These are phyloP conservation scores for Hymenoscyphus salicellus DNA, from an alignment of 2,329 filamentous ascomycete genomes.

Conservation along the genomic window DNA sequence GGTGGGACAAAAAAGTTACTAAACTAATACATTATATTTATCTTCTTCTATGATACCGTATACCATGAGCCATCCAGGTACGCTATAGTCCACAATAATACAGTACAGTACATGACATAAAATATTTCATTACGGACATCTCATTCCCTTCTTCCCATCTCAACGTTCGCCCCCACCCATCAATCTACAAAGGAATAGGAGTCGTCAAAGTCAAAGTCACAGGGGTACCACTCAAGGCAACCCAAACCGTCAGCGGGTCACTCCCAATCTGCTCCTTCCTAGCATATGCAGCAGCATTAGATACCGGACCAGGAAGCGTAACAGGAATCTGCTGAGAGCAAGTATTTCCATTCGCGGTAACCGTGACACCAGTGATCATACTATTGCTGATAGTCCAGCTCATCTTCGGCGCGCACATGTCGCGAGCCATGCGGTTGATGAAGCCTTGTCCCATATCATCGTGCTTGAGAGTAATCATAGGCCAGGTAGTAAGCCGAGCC, in stretches of 20 bases:
- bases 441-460: slow-evolving; percentile 39
- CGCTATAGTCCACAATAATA: too few species aligned
- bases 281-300: neutral
- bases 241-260: slow-evolving; percentile 47
- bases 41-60: too few species aligned
- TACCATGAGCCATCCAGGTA: too few species aligned
- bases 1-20: too few species aligned
- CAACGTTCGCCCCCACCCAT: too few species aligned
- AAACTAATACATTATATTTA: too few species aligned
- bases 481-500: slow-evolving; percentile 43
- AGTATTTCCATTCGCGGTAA: slow-evolving; percentile 35
- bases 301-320: slow-evolving; percentile 33
- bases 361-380: slow-evolving; percentile 18
- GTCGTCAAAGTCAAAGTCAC: neutral
- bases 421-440: slow-evolving; percentile 41
- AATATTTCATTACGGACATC: too few species aligned
- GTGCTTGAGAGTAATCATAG: slow-evolving; percentile 52
- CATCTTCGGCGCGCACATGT: slow-evolving; percentile 19
- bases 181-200: neutral
- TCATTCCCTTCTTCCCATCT: too few species aligned
- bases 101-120: too few species aligned
- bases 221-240: neutral
- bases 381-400: neutral
- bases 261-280: slow-evolving; percentile 42
- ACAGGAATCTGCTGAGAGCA: slow-evolving; percentile 17